Base-by-base conservation (phyloP, 352 stramenopile genomes). In the Blastocystis sp. region DNA sequence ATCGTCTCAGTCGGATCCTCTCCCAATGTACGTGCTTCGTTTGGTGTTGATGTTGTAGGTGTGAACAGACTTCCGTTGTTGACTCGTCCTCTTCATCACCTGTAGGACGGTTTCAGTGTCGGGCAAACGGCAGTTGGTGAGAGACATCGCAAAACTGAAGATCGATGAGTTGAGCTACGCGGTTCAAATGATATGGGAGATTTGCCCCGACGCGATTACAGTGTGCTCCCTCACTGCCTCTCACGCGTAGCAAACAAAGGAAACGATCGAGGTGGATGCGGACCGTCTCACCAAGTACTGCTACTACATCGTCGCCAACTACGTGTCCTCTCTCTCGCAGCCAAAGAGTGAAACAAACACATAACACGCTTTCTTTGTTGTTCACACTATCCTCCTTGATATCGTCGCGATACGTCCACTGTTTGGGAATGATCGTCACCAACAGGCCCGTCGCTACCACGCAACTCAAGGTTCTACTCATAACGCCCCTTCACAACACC, bases 101-200 rank as follows among this genome's bases (percentile, higher is more conserved):
- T 39, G n/a, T 55, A 69, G 55, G 41, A 26, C 29, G 16, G 55
- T 59, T 45, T 6, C 10, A 35, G 13, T 45, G 9, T 59, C 16
- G 24, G 55, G 2, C 1, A 85, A 85, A 45, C 74, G 66, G 50
- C 37, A 85, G 37, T 24, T 85, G 1, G 10, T 85, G 26, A 51
- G 29, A 10, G 74, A 85, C 16, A 55, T 85, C n/a, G 29, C 29
- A 29, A 60, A 33, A 2, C 45, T 85, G 19, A 55, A 67, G 21
- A 50, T 24, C 1, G 19, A 67, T 4, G 29, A 70, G 13, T 16
- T 85, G 2, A 55, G 50, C 19, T 31, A 59, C 6, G 37, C 60
- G 13, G 39, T 85, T 67, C 74, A 85, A 31, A 85, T 85, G 31
- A 9, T 85, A 4, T 85, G 74, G 74, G 74, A 85, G 51, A 85